Evolutionary conservation across 2,329 filamentous ascomycete genomes (phyloP).

Genomic region (Cytospora mali): DNA sequence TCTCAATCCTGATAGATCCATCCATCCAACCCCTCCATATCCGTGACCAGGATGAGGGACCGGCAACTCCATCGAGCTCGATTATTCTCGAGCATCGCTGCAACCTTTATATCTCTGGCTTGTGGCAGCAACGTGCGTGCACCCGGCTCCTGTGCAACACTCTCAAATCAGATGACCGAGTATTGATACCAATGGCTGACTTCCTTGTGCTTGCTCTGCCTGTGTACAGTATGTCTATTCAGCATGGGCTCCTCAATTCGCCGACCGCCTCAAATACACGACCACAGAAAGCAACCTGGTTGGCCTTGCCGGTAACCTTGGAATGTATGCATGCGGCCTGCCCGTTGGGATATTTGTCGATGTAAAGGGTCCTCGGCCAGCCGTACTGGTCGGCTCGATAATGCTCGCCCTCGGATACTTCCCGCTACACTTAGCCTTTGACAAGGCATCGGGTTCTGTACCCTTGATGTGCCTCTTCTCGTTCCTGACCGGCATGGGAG

Average conservation of each 20-base stretch:
- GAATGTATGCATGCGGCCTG: constrained; percentile 91
- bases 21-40: neutral
- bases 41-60: constrained; percentile 46
- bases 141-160: neutral
- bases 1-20: neutral
- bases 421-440: constrained; percentile 78
- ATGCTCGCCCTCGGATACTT: constrained; percentile 81
- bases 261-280: constrained; percentile 80
- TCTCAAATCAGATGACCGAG: neutral
- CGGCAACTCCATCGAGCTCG: constrained; percentile 63
- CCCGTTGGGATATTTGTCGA: constrained; percentile 89
- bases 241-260: constrained; percentile 96
- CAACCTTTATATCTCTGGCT: constrained; percentile 80
- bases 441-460: constrained; percentile 63
- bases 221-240: constrained; percentile 88
- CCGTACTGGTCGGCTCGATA: constrained; percentile 74
- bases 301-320: constrained; percentile 81
- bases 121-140: constrained; percentile 85
- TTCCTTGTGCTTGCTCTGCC: constrained; percentile 1
- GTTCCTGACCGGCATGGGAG: constrained; percentile 83
- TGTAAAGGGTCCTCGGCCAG: constrained; percentile 74
- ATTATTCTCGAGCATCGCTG: constrained; percentile 80
- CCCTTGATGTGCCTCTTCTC: constrained; percentile 76
- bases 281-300: constrained; percentile 94
- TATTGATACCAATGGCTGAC: constrained; percentile 22